Evolutionary conservation across 2,329 filamentous ascomycete genomes (phyloP).

Genomic region (Clonostachys sp.): DNA sequence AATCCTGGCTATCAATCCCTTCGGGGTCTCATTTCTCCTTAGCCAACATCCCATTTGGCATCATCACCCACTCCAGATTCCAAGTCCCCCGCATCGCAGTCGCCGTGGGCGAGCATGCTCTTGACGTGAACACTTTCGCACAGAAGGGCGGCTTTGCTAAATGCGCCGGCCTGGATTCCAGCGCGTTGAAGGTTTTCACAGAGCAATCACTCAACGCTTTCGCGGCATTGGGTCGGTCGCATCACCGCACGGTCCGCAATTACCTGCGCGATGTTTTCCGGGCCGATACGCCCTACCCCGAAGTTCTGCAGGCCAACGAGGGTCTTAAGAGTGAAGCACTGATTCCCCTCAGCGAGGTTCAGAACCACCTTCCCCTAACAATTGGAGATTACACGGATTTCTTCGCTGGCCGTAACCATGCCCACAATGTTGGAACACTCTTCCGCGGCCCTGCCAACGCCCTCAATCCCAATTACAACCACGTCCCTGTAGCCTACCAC

Average conservation of each 20-base stretch:
- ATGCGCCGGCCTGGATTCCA: constrained; percentile 7
- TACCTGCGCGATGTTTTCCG: constrained; percentile 59
- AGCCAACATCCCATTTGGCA: constrained; percentile 77
- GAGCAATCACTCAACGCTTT: constrained; percentile 20
- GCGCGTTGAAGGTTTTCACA: constrained; percentile 13
- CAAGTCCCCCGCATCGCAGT: constrained; percentile 58
- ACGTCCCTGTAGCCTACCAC: constrained; percentile 77
- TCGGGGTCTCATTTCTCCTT: constrained; percentile 55
- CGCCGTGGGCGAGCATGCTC: constrained; percentile 66
- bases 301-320: constrained; percentile 27
- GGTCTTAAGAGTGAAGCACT: constrained; percentile 17
- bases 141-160: constrained; percentile 29
- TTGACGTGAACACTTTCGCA: constrained; percentile 64
- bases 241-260: constrained; percentile 66
- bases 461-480: constrained; percentile 75
- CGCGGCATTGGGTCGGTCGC: constrained; percentile 55
- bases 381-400: constrained; percentile 85
- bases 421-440: constrained; percentile 62
- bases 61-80: constrained; percentile 61
- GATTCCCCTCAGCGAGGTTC: constrained; percentile 36
- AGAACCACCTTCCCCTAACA: constrained; percentile 66
- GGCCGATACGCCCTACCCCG: constrained; percentile 40
- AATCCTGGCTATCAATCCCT: neutral
- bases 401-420: constrained; percentile 75
- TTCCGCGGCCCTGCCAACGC: constrained; percentile 72